Conservation (phyloP, 202 grass and related monocot genomes). For the Schoenoplectus triqueter region DNA sequence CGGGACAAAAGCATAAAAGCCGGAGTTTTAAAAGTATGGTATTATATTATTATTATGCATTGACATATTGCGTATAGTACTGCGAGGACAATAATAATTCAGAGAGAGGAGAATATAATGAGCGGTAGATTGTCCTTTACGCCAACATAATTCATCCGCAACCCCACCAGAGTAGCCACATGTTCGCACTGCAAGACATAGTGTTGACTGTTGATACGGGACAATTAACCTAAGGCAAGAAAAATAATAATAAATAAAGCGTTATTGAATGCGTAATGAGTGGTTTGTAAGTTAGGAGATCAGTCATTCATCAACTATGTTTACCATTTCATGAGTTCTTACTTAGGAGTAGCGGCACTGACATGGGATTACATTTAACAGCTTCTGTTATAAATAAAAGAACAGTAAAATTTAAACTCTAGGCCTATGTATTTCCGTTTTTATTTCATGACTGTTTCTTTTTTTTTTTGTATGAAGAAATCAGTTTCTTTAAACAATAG, state of each 20-base stretch:
- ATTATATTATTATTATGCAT: neutral
- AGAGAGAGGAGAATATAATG: conserved; percentile 29
- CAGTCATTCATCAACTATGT: neutral
- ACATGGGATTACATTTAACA: neutral
- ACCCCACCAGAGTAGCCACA: neutral
- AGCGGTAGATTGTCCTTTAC: conserved; percentile 30
- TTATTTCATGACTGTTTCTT: neutral
- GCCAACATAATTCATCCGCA: conserved; percentile 12
- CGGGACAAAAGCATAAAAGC: neutral
- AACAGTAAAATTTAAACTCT: neutral
- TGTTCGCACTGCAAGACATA: neutral
- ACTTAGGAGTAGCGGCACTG: neutral
- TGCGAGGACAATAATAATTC: conserved; percentile 18
- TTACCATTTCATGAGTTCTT: neutral
- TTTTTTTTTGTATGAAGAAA: neutral
- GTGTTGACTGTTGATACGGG: neutral
- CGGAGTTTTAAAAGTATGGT: neutral
- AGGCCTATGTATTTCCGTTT: neutral
- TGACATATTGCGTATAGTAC: neutral
- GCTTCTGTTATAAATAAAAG: neutral
- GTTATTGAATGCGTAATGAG: neutral
- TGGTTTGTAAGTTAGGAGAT: conserved; percentile 6
- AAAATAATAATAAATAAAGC: neutral
- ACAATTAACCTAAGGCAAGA: neutral
- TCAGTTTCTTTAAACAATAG: neutral